phyloP scores from a whole-genome alignment of 257 asterid species.

The Paraleonurus japonicus region DNA sequence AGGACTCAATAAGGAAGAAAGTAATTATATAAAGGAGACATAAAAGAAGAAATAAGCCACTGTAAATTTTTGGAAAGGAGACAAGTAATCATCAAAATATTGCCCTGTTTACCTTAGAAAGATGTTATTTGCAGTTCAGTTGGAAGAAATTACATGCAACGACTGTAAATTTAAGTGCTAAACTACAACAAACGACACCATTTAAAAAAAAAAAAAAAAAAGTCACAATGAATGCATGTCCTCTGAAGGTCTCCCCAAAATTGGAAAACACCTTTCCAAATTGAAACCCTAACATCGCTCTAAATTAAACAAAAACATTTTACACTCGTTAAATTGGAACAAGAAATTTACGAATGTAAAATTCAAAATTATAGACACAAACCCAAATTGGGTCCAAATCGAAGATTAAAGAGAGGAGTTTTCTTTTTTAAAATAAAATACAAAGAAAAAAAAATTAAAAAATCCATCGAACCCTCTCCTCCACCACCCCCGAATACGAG shows the following conservation, averaged over 20 bases:
- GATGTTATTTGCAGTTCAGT: constrained; percentile 1
- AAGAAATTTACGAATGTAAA: constrained; percentile 12
- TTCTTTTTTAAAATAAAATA: background rate
- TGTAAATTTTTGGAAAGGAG: constrained; percentile 11
- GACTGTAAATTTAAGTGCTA: constrained; percentile 24
- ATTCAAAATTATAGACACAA: constrained; percentile 18
- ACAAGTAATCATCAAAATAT: constrained; percentile 3
- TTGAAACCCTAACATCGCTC: constrained; percentile 35
- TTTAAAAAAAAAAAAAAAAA: background rate
- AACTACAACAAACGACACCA: background rate
- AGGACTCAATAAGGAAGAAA: background rate
- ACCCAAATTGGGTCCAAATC: constrained; percentile 37
- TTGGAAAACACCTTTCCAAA: constrained; percentile 16
- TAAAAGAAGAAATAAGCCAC: constrained; percentile 6
- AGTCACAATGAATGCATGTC: constrained; percentile 20
- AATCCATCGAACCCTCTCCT: background rate
- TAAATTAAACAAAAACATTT: constrained; percentile 16
- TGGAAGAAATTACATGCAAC: constrained; percentile 33
- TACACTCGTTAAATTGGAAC: constrained; percentile 14
- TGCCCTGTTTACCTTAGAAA: constrained; percentile 5
- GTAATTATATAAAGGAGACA: background rate
- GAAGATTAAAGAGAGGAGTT: background rate
- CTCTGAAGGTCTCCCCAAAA: constrained; percentile 27
- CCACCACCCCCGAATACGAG: constrained; percentile 7
- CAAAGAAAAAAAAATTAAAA: background rate